Base-by-base conservation (phyloP, 495 filamentous ascomycete genomes). In the Evernia prunastri region DNA sequence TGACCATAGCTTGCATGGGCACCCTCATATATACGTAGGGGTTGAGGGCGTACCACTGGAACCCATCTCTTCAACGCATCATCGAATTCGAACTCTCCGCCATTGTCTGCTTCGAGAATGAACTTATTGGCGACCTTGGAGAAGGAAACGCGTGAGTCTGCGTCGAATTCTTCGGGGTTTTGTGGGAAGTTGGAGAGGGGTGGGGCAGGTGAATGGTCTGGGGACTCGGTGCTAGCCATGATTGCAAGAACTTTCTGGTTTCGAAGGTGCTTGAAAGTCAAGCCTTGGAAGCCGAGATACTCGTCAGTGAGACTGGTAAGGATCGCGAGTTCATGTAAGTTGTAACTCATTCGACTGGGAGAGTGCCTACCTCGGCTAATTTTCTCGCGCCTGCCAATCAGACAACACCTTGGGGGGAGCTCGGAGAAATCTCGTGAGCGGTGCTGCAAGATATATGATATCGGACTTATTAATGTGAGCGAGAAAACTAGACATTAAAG, bases 41-140 rank as follows among this genome's bases (percentile, higher is more conserved):
- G 60, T 65, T 51, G 63, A 65, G 61, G 63, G 70, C 81, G 71
- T 81, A 91, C 82, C 68, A 85, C 81, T 59, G 86, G 85, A 56
- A 92, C 81, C 93, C 93, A 97, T 76, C 89, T 84, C 78, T 84
- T 86, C 62, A 88, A 70, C 17, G 74, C 81, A 15, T 80, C 77
- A 73, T 94, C 86, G 75, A 84, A 97, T 69, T 91, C 88, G 75
- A 86, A 96, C 70, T 97, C 92, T 58, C 84, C 80, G 27, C 90
- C 92, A 73, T 92, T 86, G 20, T 92, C 90, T 33, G 90, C 86
- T 61, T 96, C 92, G 0, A 95, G 83, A 29, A 92, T 84, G 75
- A 86, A 92, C 70, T 89, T 93, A 65, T 85, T 78, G 74, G 92
- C 87, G 59, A 89, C 76, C 70, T 85, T 88, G 5, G 89, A 94